Conservation (phyloP, 768 basidiomycete species). For the Glaciozyma antarctica region DNA sequence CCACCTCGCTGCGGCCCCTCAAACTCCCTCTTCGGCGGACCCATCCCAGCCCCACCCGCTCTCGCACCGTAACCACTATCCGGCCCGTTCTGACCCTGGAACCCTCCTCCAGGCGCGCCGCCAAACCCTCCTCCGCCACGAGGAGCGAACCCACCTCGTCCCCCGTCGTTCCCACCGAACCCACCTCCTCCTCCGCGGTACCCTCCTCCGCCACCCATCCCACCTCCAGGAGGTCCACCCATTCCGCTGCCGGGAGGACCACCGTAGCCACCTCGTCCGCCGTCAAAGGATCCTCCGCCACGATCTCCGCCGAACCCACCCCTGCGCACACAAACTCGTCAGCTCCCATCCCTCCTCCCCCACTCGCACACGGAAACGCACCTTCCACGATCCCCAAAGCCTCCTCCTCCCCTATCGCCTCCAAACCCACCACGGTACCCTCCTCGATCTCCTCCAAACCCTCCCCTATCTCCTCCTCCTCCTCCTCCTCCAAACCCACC, state of each 20-base stretch:
- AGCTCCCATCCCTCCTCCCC: background rate
- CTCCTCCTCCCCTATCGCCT: slow-evolving; percentile 29
- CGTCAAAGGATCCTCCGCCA: background rate
- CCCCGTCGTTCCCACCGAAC: slow-evolving; percentile 41
- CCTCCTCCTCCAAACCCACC: slow-evolving; percentile 33
- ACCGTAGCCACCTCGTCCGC: background rate
- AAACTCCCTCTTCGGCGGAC: background rate
- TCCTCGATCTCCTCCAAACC: slow-evolving; percentile 39
- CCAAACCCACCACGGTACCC: slow-evolving; percentile 37
- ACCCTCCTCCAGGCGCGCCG: slow-evolving; percentile 37
- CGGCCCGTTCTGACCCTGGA: slow-evolving; percentile 1
- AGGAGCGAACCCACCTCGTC: slow-evolving; percentile 50
- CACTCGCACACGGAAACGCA: background rate
- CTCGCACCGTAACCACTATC: background rate
- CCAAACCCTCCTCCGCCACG: slow-evolving; percentile 29
- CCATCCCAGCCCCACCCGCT: background rate
- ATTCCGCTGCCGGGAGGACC: background rate
- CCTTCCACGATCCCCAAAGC: slow-evolving; percentile 33
- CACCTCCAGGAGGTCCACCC: slow-evolving; percentile 9
- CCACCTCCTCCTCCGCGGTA: slow-evolving; percentile 36
- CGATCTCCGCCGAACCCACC: background rate
- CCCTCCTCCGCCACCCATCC: slow-evolving; percentile 38
- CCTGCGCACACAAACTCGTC: background rate
- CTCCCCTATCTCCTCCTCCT: slow-evolving; percentile 34
- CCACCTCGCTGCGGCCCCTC: slow-evolving; percentile 3